Percentiles rank a stretch among this genome's conserved stretches.
These are phyloP conservation scores for Rosa lucieae DNA, from an alignment of 306 rosid genomes.

Conservation along the genomic window DNA sequence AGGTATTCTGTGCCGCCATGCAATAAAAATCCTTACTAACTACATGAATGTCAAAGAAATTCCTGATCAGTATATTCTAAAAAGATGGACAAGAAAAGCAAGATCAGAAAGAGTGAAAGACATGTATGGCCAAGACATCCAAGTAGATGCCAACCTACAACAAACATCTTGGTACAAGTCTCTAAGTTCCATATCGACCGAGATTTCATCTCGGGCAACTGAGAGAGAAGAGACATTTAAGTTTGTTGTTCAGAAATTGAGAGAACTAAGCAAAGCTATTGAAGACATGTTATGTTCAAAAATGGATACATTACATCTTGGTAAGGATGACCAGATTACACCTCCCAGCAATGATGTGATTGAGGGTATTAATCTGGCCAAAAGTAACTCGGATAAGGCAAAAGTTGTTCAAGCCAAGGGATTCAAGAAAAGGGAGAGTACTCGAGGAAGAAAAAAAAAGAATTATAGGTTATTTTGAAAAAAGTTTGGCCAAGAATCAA, in stretches of 20 bases:
- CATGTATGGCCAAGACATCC: not conserved
- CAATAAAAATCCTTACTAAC: not conserved
- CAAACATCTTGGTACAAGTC: not conserved
- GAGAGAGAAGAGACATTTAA: not conserved
- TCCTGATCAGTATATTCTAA: not conserved
- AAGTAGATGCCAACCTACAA: not conserved
- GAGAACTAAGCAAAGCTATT: not conserved
- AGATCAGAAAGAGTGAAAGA: not conserved
- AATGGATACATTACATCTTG: not conserved
- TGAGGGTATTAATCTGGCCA: not conserved
- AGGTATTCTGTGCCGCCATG: not conserved
- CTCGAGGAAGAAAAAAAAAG: not conserved
- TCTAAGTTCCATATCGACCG: not conserved
- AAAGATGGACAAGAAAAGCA: not conserved
- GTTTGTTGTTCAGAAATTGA: not conserved
- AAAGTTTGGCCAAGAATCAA: not conserved
- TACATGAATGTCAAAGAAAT: not conserved
- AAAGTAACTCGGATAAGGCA: too few species aligned
- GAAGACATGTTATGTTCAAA: not conserved
- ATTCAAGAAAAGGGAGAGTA: not conserved
- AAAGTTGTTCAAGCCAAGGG: not conserved
- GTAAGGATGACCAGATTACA: not conserved
- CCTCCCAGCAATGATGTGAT: not conserved
- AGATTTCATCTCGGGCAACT: slow-evolving; percentile 2
- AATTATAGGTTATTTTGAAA: not conserved